Percentiles rank a stretch among this genome's conserved stretches.
Evolutionary conservation across 2,329 filamentous ascomycete genomes (phyloP).

Genomic region (Didymella sp.): DNA sequence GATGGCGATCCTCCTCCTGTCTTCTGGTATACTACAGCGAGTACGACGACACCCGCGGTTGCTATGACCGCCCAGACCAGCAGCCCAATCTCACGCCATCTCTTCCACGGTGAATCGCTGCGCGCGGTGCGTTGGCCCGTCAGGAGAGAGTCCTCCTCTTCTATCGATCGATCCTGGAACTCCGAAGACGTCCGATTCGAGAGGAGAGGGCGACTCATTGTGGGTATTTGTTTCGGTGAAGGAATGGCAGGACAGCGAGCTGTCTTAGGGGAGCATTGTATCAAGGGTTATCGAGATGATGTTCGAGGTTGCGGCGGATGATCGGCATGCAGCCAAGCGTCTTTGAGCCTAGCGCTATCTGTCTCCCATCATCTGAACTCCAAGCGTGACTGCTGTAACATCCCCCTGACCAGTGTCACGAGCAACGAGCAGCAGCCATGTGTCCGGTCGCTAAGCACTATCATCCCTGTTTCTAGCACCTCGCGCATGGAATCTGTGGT

Average conservation of each 20-base stretch:
- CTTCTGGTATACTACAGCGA: constrained; percentile 82
- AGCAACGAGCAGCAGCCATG: not conserved
- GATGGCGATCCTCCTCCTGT: constrained; percentile 38
- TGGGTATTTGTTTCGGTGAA: constrained; percentile 9
- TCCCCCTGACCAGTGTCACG: constrained; percentile 2
- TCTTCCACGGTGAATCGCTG: constrained; percentile 53
- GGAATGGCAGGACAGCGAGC: constrained; percentile 19
- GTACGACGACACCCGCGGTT: constrained; percentile 77
- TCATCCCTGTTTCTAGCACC: too few species aligned
- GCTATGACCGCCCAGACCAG: constrained; percentile 85
- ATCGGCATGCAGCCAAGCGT: constrained; percentile 21
- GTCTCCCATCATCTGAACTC: constrained; percentile 20
- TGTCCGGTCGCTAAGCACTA: too few species aligned
- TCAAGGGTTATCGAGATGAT: constrained; percentile 12
- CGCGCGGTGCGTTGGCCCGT: constrained; percentile 58
- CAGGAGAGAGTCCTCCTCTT: constrained; percentile 69
- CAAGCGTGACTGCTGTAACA: constrained; percentile 17
- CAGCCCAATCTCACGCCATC: constrained; percentile 76
- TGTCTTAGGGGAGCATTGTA: constrained; percentile 16
- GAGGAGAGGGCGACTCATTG: constrained; percentile 57
- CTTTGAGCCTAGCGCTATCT: constrained; percentile 18
- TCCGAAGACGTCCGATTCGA: constrained; percentile 64
- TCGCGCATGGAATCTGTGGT: too few species aligned
- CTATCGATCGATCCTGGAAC: constrained; percentile 58
- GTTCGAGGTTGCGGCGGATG: constrained; percentile 19